These are phyloP conservation scores for Cladophialophora exuberans DNA, from an alignment of 2,329 filamentous ascomycete genomes.

Conservation along the genomic window DNA sequence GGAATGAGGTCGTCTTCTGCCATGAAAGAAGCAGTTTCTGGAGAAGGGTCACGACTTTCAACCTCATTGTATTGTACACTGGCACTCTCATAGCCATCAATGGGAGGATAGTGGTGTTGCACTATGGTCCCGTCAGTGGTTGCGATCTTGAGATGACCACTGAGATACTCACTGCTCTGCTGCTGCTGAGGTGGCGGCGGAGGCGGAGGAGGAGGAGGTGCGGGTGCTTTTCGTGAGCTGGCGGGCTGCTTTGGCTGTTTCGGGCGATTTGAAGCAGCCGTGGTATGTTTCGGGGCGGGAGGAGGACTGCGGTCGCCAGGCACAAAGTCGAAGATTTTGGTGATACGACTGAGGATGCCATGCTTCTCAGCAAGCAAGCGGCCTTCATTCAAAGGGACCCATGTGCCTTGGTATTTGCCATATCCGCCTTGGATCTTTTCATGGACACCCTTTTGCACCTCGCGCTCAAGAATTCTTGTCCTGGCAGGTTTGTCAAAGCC, in stretches of 20 bases:
- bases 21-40: constrained; percentile 82
- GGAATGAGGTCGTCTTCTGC: constrained; percentile 81
- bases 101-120: constrained; percentile 41
- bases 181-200: background rate
- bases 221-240: constrained; percentile 62
- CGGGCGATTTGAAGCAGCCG: constrained; percentile 71
- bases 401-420: constrained; percentile 98
- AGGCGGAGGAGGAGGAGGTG: constrained; percentile 18
- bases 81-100: constrained; percentile 67
- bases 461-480: constrained; percentile 91
- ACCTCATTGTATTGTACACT: constrained; percentile 70
- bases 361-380: constrained; percentile 83
- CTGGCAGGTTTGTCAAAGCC: constrained; percentile 96
- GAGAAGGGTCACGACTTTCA: constrained; percentile 78
- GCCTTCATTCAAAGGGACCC: constrained; percentile 87
- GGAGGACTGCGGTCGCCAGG: constrained; percentile 86
- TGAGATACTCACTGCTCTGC: constrained; percentile 13
- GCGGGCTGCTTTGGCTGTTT: constrained; percentile 72
- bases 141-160: background rate
- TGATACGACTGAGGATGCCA: constrained; percentile 79
- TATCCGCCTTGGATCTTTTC: constrained; percentile 99
- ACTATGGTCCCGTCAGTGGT: constrained; percentile 14
- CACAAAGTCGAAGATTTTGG: constrained; percentile 85
- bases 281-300: constrained; percentile 87
- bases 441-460: constrained; percentile 94